Evolutionary conservation across 805 yeast genomes (phyloP).

Genomic region (Schwanniomyces pseudopolymorphus): DNA sequence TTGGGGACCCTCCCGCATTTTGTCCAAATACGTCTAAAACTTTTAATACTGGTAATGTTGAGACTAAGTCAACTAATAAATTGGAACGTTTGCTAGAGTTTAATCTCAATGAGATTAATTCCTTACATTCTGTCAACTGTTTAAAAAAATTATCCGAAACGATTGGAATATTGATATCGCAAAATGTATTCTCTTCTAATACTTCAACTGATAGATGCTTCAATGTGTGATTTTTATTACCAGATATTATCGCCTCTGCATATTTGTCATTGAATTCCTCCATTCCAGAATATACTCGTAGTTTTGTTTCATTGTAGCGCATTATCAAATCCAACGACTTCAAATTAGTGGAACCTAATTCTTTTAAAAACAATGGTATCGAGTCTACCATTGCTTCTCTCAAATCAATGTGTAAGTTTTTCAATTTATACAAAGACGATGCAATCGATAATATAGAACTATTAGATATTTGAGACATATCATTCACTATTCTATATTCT

Average conservation of each 20-base stretch:
- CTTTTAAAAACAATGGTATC: constrained; percentile 32
- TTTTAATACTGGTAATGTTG: constrained; percentile 20
- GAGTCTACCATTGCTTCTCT: constrained; percentile 43
- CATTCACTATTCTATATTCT: constrained; percentile 25
- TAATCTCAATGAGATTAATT: constrained; percentile 39
- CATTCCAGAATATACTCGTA: constrained; percentile 7
- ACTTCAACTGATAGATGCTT: constrained; percentile 40
- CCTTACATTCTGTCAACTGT: constrained; percentile 9
- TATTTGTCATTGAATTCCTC: constrained; percentile 12
- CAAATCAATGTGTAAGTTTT: constrained; percentile 35
- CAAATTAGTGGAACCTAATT: constrained; percentile 17
- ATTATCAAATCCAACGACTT: constrained; percentile 39
- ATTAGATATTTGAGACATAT: constrained; percentile 6
- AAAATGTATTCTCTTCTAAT: constrained; percentile 34
- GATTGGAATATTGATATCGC: constrained; percentile 28
- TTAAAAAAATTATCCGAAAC: constrained; percentile 9
- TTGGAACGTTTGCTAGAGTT: constrained; percentile 25
- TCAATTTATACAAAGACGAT: constrained; percentile 21
- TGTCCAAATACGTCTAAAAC: constrained; percentile 48
- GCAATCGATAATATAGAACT: constrained; percentile 26
- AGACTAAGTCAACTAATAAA: constrained; percentile 21
- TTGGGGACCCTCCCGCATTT: constrained; percentile 53
- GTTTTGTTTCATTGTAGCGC: constrained; percentile 36
- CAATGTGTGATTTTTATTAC: constrained; percentile 15
- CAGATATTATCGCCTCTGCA: constrained; percentile 13